phyloP scores from a whole-genome alignment of 352 stramenopile species.

The Phytopythium vexans region DNA sequence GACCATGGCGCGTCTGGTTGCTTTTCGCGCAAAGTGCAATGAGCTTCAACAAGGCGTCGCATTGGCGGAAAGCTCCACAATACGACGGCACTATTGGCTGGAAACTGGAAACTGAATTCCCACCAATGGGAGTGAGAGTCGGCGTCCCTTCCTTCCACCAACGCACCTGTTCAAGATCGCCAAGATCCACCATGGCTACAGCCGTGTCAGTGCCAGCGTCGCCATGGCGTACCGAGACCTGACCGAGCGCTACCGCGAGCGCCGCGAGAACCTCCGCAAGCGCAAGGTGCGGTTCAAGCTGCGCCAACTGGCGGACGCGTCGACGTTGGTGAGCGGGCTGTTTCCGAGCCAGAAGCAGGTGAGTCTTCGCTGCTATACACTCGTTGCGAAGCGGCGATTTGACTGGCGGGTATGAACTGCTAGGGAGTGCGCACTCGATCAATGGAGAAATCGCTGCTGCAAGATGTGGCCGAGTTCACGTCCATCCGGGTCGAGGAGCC shows the following conservation, averaged over 20 bases:
- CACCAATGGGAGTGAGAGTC: constrained; percentile 10
- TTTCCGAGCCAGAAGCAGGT: constrained; percentile 57
- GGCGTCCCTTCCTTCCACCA: constrained; percentile 5
- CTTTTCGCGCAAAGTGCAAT: background rate
- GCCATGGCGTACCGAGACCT: constrained; percentile 66
- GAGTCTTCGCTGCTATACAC: background rate
- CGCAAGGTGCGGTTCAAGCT: constrained; percentile 60
- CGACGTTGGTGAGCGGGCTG: constrained; percentile 34
- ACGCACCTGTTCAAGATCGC: constrained; percentile 48
- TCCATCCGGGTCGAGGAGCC: constrained; percentile 25
- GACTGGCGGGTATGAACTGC: background rate
- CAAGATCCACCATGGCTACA: background rate
- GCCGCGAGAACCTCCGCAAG: constrained; percentile 43
- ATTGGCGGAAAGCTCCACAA: constrained; percentile 11
- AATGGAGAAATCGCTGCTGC: constrained; percentile 64
- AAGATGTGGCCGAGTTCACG: constrained; percentile 44
- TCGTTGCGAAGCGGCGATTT: no score
- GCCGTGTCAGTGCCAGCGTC: constrained; percentile 5
- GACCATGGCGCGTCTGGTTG: background rate
- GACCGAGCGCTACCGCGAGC: constrained; percentile 39
- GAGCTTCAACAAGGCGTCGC: background rate
- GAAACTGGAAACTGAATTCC: constrained; percentile 8
- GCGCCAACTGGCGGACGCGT: constrained; percentile 34
- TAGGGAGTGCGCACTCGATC: constrained; percentile 44
- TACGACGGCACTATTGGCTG: constrained; percentile 7